Percentiles rank a stretch among this genome's conserved stretches.
Evolutionary conservation across 2,329 filamentous ascomycete species (phyloP).

Genomic region (Neospermospora avenae): DNA sequence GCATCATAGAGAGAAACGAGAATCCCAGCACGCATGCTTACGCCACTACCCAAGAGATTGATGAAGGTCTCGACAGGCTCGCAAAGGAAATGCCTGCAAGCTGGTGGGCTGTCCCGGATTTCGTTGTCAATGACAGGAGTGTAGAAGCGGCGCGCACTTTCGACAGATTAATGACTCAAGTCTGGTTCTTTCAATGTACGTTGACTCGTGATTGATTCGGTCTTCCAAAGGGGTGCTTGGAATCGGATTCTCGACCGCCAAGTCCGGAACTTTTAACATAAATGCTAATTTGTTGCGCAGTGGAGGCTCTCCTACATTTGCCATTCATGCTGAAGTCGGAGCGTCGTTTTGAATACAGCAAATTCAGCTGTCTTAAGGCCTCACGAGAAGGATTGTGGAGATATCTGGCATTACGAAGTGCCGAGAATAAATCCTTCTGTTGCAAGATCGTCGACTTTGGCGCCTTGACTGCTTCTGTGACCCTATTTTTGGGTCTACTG

Average conservation of each 20-base stretch:
- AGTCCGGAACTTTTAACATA: too few species aligned
- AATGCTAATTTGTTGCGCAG: not conserved
- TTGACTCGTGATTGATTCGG: not conserved
- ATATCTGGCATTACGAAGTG: conserved; percentile 26
- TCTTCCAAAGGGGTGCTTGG: not conserved
- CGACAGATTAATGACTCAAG: conserved; percentile 30
- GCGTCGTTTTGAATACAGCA: conserved; percentile 34
- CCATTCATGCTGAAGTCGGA: conserved; percentile 36
- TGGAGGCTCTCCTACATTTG: conserved; percentile 30
- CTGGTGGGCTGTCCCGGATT: conserved; percentile 30
- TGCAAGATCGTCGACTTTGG: conserved; percentile 34
- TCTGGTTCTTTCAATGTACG: conserved; percentile 31
- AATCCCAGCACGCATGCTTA: conserved; percentile 25
- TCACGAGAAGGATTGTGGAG: conserved; percentile 30
- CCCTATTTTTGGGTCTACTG: conserved; percentile 29
- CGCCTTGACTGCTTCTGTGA: conserved; percentile 31
- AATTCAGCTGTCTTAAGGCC: conserved; percentile 32
- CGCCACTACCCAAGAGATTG: conserved; percentile 33
- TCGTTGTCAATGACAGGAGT: conserved; percentile 14
- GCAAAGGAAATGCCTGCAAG: conserved; percentile 28
- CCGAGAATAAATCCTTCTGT: conserved; percentile 25
- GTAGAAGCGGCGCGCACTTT: conserved; percentile 15
- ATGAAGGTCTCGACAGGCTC: conserved; percentile 30
- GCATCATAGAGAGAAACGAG: conserved; percentile 33
- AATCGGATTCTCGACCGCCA: too few species aligned